Percentiles rank a stretch among this genome's conserved stretches.
Evolutionary conservation across 2,329 filamentous ascomycete genomes (phyloP).

Genomic region (Clarireedia hainanense): DNA sequence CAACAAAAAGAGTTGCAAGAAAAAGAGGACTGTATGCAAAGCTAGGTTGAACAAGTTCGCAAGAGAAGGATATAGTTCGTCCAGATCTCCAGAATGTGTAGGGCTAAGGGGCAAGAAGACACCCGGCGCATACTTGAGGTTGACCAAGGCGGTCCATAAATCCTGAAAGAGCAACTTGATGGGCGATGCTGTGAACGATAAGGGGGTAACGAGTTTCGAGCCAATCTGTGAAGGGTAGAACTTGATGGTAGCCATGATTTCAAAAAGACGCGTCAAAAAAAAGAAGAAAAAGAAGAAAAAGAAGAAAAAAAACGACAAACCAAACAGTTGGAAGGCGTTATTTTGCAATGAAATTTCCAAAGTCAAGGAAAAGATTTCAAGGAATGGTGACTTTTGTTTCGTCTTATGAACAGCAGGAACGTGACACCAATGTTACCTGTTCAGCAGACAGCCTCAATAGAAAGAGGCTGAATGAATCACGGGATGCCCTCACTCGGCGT

Average conservation of each 20-base stretch:
- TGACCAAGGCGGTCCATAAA: not conserved
- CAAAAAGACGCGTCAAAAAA: not conserved
- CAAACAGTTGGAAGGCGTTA: no score
- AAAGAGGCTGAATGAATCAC: not conserved
- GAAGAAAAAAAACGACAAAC: no score
- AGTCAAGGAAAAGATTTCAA: not conserved
- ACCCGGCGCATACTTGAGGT: constrained; percentile 32
- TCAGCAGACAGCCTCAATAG: not conserved
- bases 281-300: no score
- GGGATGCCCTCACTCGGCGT: not conserved
- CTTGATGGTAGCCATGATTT: constrained; percentile 37
- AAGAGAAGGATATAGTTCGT: constrained; percentile 54
- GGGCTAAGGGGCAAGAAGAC: not conserved
- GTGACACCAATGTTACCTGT: constrained; percentile 1
- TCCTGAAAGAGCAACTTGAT: constrained; percentile 7
- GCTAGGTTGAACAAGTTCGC: constrained; percentile 49
- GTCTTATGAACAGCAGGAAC: constrained; percentile 3
- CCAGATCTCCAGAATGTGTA: constrained; percentile 23
- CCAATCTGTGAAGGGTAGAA: constrained; percentile 44
- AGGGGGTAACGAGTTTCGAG: constrained; percentile 36
- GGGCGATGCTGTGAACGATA: constrained; percentile 13
- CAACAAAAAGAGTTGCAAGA: constrained; percentile 55
- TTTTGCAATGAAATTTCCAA: not conserved
- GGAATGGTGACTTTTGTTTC: not conserved
- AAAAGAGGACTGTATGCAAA: constrained; percentile 49